Base-by-base conservation (phyloP, 2,329 filamentous ascomycete species). In the Cordyceps tenuipes region DNA sequence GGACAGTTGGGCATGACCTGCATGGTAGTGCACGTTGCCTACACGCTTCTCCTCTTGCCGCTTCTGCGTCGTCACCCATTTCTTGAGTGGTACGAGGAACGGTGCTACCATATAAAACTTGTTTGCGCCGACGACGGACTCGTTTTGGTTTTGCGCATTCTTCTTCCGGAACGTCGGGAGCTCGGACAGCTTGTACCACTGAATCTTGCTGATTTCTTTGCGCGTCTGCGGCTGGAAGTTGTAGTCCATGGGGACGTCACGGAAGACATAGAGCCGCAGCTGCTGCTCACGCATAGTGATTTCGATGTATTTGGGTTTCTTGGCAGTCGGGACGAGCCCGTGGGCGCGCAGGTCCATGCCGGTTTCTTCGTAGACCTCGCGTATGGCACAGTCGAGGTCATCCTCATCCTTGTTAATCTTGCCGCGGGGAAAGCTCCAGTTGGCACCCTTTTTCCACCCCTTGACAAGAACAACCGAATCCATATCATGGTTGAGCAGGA, bases 61-160 rank as follows among this genome's bases (percentile, higher is more conserved):
- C 76, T 84, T 88, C 74, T 96, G 90, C 64, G 88, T 83, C n/a
- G 85, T 78, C 51, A 97, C 91, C 92, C 92, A 97, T 71, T 90
- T 91, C 73, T 91, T 92, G 53, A 99, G 75, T 6, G 86, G 89
- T 1, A 85, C 85, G 59, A 97, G 78, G 70, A 99, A 99, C 0
- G 93, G 92, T 0, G 91, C 91, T 19, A 99, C 94, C 90, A 97
- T 97, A 75, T 97, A 99, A 71, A 97, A 97, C 69, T 93, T 97
- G 72, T 90, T 91, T 46, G 86, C 85, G 66, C 88, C 90, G 13
- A 83, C 74, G 34, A 76, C 74, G 13, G 82, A 79, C 55, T 87
- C 81, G 50, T 84, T 80, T n/a, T 85, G 80, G 17, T 68, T 70
- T 59, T 83, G 79, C 13, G 77, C 77, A 19, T 78, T 79, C 69